Percentiles rank a stretch among this genome's conserved stretches.
phyloP scores from a whole-genome alignment of 129 eudicot genomes.

The Arctium minus region DNA sequence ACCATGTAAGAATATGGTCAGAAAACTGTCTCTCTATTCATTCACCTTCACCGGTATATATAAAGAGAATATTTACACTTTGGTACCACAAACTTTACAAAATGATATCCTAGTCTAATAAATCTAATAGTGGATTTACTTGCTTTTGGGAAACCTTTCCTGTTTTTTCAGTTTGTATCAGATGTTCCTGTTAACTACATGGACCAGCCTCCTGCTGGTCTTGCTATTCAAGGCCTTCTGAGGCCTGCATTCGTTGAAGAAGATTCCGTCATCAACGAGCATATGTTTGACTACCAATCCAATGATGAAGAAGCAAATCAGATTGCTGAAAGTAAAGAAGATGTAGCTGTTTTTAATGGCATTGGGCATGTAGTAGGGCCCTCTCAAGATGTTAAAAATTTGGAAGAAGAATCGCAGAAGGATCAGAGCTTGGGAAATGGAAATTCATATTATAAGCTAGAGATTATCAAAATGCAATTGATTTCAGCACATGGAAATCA shows the following conservation, averaged over 20 bases:
- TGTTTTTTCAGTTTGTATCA: conserved; percentile 50
- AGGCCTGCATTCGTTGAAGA: conserved; percentile 84
- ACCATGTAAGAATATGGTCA: too few species aligned
- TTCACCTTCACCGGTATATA: too few species aligned
- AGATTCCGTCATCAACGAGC: conserved; percentile 52
- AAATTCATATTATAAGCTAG: conserved; percentile 79
- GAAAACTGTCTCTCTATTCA: too few species aligned
- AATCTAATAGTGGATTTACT: background rate
- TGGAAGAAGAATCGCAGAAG: conserved; percentile 54
- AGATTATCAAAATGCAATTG: conserved; percentile 63
- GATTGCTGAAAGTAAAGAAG: conserved; percentile 25
- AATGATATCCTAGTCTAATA: too few species aligned
- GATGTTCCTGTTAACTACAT: conserved; percentile 74
- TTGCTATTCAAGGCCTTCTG: conserved; percentile 69
- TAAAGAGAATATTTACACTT: too few species aligned
- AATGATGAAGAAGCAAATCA: conserved; percentile 21
- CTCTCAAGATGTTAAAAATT: conserved; percentile 30
- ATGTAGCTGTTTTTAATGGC: conserved; percentile 39
- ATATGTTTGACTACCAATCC: conserved; percentile 30
- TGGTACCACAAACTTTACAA: too few species aligned
- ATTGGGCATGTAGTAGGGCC: conserved; percentile 32
- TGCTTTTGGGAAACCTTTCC: background rate
- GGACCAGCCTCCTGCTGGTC: conserved; percentile 84
- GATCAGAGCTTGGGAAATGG: conserved; percentile 59
- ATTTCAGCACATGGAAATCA: conserved; percentile 70